Percentiles rank a stretch among this genome's conserved stretches.
These are phyloP conservation scores for Coprinopsis marcescibilis DNA, from an alignment of 768 basidiomycete species.

Conservation along the genomic window DNA sequence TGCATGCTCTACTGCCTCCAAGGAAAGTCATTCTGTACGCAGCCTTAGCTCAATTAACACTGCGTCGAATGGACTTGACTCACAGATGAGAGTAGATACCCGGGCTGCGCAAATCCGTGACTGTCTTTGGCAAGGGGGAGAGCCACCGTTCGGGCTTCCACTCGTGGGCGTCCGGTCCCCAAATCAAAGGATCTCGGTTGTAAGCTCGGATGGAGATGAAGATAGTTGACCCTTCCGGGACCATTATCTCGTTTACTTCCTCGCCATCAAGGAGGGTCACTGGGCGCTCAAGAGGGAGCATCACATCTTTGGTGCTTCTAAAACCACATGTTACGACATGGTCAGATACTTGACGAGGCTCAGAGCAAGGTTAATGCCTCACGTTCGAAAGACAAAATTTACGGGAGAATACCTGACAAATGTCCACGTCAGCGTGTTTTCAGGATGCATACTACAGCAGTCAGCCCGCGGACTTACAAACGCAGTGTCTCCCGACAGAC, in stretches of 20 bases:
- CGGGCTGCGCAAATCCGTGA: conserved; percentile 30
- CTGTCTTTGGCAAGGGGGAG: conserved; percentile 18
- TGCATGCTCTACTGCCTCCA: too few species aligned
- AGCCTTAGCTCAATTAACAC: neutral
- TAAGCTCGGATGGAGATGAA: conserved; percentile 26
- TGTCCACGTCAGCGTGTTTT: neutral
- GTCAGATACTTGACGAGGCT: too few species aligned
- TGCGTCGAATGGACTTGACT: conserved; percentile 3
- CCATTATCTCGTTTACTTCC: conserved; percentile 25
- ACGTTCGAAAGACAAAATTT: conserved; percentile 17
- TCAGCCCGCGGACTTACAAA: conserved; percentile 23
- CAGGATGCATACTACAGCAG: neutral
- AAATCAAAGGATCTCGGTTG: conserved; percentile 35
- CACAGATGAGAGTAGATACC: conserved; percentile 39
- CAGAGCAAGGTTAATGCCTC: neutral
- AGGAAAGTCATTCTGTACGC: conserved; percentile 2
- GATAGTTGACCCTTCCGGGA: conserved; percentile 32
- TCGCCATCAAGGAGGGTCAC: too few species aligned
- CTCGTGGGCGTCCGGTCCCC: conserved; percentile 42
- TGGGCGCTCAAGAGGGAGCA: too few species aligned
- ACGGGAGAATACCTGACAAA: conserved; percentile 18
- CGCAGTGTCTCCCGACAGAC: conserved; percentile 33
- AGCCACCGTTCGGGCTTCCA: conserved; percentile 51
- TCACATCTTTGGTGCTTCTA: too few species aligned
- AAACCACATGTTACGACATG: too few species aligned